Conservation (phyloP, 208 protist genomes). For the Trichomonas tenax region DNA sequence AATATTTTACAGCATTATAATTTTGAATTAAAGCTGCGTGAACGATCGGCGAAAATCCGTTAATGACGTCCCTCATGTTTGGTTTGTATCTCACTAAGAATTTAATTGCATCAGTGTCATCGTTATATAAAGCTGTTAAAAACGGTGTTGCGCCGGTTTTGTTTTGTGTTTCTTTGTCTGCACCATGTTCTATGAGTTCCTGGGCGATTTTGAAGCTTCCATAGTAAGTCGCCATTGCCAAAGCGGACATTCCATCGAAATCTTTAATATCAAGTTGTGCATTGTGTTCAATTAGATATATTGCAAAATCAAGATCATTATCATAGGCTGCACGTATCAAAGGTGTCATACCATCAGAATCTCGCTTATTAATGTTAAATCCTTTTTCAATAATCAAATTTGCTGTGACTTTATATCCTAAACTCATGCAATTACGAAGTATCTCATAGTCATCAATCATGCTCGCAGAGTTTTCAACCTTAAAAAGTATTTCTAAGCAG, state of each 20-base stretch:
- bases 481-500: neutral
- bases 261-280: neutral
- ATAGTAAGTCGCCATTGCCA: neutral
- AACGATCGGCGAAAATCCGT: neutral
- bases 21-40: neutral
- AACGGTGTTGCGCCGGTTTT: neutral
- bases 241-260: neutral
- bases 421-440: neutral
- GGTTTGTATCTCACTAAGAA: neutral
- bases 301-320: neutral
- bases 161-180: neutral
- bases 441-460: neutral
- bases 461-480: neutral
- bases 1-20: neutral
- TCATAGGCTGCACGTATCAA: neutral
- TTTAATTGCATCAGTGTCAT: neutral
- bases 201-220: neutral
- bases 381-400: neutral
- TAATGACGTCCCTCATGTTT: neutral
- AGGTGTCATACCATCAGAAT: neutral
- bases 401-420: neutral
- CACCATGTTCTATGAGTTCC: neutral
- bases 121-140: neutral
- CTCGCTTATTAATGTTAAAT: neutral
- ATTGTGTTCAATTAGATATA: neutral